phyloP scores from a whole-genome alignment of 495 filamentous ascomycete species.

The Ascodesmis nigricans region DNA sequence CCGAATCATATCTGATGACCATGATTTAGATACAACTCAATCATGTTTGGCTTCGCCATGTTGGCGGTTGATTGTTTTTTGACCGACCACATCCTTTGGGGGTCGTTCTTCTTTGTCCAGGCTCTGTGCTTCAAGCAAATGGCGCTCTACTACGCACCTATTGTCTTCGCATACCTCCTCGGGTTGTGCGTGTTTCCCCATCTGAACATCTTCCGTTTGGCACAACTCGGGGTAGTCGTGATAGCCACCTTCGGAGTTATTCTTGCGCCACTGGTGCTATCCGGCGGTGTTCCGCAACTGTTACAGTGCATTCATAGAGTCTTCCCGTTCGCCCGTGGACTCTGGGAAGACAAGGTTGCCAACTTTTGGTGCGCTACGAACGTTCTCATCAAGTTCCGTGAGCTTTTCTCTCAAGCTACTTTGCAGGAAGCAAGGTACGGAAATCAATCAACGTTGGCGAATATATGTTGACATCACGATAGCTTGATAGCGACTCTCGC shows the following conservation, averaged over 20 bases:
- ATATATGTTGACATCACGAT: neutral
- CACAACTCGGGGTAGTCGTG: slow-evolving; percentile 54
- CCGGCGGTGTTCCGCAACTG: slow-evolving; percentile 48
- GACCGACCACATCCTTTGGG: slow-evolving; percentile 66
- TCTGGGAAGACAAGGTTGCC: slow-evolving; percentile 97
- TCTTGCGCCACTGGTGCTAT: slow-evolving; percentile 45
- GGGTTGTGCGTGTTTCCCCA: slow-evolving; percentile 62
- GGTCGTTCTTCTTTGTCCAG: slow-evolving; percentile 79
- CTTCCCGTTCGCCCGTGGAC: slow-evolving; percentile 78
- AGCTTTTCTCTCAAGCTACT: slow-evolving; percentile 37
- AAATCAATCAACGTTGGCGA: neutral
- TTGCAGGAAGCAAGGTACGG: slow-evolving; percentile 39
- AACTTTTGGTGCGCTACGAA: slow-evolving; percentile 93
- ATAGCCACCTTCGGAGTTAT: slow-evolving; percentile 49
- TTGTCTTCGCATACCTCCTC: slow-evolving; percentile 75
- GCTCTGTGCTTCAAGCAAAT: slow-evolving; percentile 94
- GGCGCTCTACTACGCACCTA: slow-evolving; percentile 89
- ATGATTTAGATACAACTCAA: slow-evolving; percentile 61
- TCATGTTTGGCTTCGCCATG: slow-evolving; percentile 72
- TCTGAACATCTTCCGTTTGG: slow-evolving; percentile 42
- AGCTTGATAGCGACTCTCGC: slow-evolving; percentile 50
- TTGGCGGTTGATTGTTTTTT: slow-evolving; percentile 70
- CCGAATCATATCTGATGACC: too few relatives aligned
- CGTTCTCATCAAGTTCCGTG: slow-evolving; percentile 61
- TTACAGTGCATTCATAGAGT: slow-evolving; percentile 68